Evolutionary conservation across 176 grass and related monocot genomes (phyloP).

Genomic region (Juncus effusus): DNA sequence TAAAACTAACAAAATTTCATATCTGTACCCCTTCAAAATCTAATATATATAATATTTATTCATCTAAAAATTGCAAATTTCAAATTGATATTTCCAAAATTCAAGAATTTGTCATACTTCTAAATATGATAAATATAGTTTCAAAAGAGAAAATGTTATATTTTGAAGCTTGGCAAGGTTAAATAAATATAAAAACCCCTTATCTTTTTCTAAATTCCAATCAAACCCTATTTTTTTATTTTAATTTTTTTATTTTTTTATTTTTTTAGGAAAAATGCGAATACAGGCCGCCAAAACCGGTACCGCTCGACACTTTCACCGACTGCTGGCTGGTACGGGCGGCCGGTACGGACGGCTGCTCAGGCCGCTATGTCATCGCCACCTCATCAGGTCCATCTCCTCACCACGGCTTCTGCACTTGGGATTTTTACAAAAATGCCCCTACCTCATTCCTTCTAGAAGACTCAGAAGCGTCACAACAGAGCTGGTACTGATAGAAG

Average conservation of each 20-base stretch:
- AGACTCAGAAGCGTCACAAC: conserved; percentile 14
- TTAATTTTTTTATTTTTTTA: no score
- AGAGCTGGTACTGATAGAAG: no score
- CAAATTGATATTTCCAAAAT: no score
- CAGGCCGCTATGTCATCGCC: conserved; percentile 82
- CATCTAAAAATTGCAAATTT: no score
- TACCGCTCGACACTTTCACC: conserved; percentile 65
- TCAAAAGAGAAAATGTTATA: no score
- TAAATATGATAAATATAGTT: no score
- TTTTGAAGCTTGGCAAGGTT: no score
- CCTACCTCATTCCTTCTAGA: conserved; percentile 61
- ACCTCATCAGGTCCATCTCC: conserved; percentile 67
- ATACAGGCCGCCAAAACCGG: conserved; percentile 59
- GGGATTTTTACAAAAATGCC: conserved; percentile 92
- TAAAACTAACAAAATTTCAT: no score
- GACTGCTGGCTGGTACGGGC: conserved; percentile 96
- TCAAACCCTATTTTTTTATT: not conserved
- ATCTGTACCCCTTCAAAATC: no score
- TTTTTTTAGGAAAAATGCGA: conserved; percentile 72
- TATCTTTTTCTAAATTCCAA: not conserved
- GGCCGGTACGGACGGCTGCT: conserved; percentile 78
- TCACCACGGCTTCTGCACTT: conserved; percentile 80
- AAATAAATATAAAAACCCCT: no score
- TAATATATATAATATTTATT: no score
- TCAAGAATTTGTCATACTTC: no score